Evolutionary conservation across 2,329 filamentous ascomycete genomes (phyloP), one percentile per base, ranked within the genome.

Genomic region (Xylariaceae sp.): DNA sequence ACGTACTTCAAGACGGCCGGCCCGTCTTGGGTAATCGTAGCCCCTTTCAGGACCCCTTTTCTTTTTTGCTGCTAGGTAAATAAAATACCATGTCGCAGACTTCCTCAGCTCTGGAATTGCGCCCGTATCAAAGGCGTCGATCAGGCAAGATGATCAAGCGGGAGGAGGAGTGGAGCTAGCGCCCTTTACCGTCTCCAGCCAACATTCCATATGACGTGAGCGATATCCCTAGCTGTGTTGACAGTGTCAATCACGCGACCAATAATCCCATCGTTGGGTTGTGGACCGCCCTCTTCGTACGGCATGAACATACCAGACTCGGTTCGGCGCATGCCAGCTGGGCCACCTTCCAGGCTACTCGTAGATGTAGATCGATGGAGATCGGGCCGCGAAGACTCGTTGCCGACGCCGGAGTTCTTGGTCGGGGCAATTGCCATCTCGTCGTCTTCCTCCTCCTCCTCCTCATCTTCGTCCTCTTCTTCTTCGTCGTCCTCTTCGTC

Each of bases 271-370:
- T 73, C 69, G 54, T 68, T 76, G 44, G 71, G 67, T 32, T 62
- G 71, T 58, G 62, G 68, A 48, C 88, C 85, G 44, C 79, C 79
- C 51, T 88, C 83, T 51, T 88, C 85, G 52, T 82, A 84, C 6
- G 88, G 86, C 84, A 94, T 89, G 54, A 94, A 84, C 86, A 94
- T 94, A 51, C 88, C 88, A 27, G 87, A 92, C 35, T 80, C 71
- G 14, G 87, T 94, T 50, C 88, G 75, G 46, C 83, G 79, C 70
- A 94, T 81, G 36, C 81, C 81, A 13, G 63, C 67, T 30, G 71
- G 66, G 43, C 76, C 71, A 14, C 66, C 67, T n/a, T 57, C 61
- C n/a, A 76, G 60, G 44, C 66, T 71, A 54, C 60, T 60, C 28
- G 68, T 62, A 16, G 74, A 74, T n/a, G 64, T 54, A 14, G 72